Base-by-base conservation (phyloP, 2,329 filamentous ascomycete species). In the Talaromyces sp. region DNA sequence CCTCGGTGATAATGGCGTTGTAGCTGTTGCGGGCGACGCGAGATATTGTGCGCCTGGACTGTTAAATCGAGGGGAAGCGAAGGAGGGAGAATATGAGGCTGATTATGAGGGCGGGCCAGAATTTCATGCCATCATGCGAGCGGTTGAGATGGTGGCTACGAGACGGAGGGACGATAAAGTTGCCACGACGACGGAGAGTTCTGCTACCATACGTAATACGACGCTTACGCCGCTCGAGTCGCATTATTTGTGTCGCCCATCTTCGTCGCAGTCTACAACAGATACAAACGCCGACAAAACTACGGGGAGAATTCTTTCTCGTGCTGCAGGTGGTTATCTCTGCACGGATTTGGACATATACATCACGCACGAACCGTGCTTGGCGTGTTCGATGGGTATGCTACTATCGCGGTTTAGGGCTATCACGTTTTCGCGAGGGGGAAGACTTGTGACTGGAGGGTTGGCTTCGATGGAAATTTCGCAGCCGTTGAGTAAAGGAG, bases 331-430 rank as follows among this genome's bases (percentile, higher is more conserved):
- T 70, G 94, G 94, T 62, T 99, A 99, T 76, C 87, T 99, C 22
- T 98, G 94, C 79, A 92, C 96, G 70, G 91, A 92, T 63, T 85
- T 99, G 35, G 94, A 98, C 77, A 86, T 99, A 64, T 98, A 97
- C 79, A 83, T 96, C 67, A 97, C 93, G 2, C 93, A 98, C 74
- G 95, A 99, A 79, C 95, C 95, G 5, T 99, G 95, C 75, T 86
- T 96, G 66, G 96, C 96, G 86, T 99, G 95, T 79, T 92, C 91
- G 41, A 98, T 98, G 95, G 95, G 92, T 1, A 90, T 98, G 70
- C 83, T 98, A 24, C 93, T 98, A 75, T 97, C 94, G 9, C 87
- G 95, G 60, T 97, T 99, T 84, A 89, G 91, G 52, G 88, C 90
- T 62, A 90, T 93, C 60, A 85, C 96, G 45, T 96, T 97, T 78